Evolutionary conservation across 1,284 basidiomycete species (phyloP).

Genomic region (Malassezia nana): DNA sequence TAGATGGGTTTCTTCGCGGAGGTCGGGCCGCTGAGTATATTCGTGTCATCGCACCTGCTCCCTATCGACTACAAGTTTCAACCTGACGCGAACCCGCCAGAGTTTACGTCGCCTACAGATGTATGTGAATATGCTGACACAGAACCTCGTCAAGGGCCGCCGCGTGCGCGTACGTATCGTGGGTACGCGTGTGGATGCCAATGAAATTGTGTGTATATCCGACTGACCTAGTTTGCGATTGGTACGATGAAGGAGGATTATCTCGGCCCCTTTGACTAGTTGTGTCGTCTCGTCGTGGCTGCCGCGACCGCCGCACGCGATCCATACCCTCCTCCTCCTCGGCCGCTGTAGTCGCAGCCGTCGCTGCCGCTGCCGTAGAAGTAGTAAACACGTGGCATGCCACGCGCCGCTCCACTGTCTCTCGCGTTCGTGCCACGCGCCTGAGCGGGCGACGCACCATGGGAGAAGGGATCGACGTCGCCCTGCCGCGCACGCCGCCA

Average conservation of each 20-base stretch:
- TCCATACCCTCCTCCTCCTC: not conserved
- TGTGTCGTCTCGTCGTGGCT: not conserved
- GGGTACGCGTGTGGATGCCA: conserved; percentile 90
- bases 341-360: not conserved
- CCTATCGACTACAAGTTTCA: conserved; percentile 53
- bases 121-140: conserved; percentile 5
- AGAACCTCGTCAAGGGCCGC: conserved; percentile 65
- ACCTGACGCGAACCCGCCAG: conserved; percentile 44
- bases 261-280: conserved; percentile 35
- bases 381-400: not conserved
- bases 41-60: conserved; percentile 75
- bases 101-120: conserved; percentile 36
- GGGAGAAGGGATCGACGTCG: not conserved
- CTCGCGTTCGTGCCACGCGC: not conserved
- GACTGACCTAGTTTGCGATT: conserved; percentile 34
- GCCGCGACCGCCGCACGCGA: too few species aligned
- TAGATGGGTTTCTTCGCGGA: conserved; percentile 98
- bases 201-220: conserved; percentile 59
- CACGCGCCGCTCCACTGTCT: not conserved
- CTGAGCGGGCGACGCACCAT: not conserved
- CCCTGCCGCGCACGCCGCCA: not conserved
- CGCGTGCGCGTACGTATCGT: conserved; percentile 89
- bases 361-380: not conserved
- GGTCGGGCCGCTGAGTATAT: conserved; percentile 62
- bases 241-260: conserved; percentile 48